Base-by-base conservation (phyloP, 148 eudicot genomes). In the Silene uniflora region DNA sequence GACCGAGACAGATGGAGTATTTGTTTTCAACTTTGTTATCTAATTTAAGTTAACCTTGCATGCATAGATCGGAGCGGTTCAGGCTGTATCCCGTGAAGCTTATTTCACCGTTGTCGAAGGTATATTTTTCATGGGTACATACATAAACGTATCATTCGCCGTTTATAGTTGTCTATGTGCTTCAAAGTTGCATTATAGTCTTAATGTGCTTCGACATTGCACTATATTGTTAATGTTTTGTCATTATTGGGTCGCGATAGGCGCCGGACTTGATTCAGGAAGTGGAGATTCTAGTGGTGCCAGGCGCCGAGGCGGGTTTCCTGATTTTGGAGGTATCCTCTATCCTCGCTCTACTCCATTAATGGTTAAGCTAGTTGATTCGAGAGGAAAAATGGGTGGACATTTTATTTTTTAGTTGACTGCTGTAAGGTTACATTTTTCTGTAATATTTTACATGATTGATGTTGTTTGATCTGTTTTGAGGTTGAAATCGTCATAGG, bases 81-180 rank as follows among this genome's bases (percentile, higher is more conserved):
- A 91, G 85, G 97, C 98, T 18, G 98, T 90, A 9, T 83, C 97
- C 10, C 91, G 92, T 16, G 98, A 91, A 75, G 97, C 96, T 54
- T 91, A 88, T 81, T 87, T 94, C 58, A 85, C 90, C 0, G 89
- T 87, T 10, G 73, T 87, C 67, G 97, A 94, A 81, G 88, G 98
- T 83, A 83, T n/a, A n/a, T n/a, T n/a, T n/a, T n/a, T n/a, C n/a
- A n/a, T n/a, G n/a, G n/a, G n/a, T n/a, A n/a, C n/a, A n/a, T n/a
- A n/a, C 35, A 32, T 32, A 32, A 32, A 32, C 4, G 35, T 32
- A 32, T 1, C 35, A 2, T 32, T 32, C 5, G 4, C 35, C 5
- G 35, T 27, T 5, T 32, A 27, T 27, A 27, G 29, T 27, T 27
- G 1, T 27, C 29, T 2, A 27, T 27, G 29, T 27, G 29, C 29